Evolutionary conservation across 768 basidiomycete genomes (phyloP), one percentile per base, ranked within the genome.

Genomic region (Termitomyces sp.): DNA sequence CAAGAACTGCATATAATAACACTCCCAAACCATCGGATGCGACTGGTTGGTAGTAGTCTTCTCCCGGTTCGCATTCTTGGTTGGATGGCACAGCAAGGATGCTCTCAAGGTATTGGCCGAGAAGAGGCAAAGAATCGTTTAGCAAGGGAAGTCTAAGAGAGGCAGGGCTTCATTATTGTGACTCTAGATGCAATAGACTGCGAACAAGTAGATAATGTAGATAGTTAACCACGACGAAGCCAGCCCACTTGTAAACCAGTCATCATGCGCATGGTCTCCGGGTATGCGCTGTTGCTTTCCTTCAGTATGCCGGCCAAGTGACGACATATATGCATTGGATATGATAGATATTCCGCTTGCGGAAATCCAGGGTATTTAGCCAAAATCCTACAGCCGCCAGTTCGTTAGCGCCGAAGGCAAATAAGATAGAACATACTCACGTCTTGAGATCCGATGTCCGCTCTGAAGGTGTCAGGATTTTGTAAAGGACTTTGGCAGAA

Each of bases 401-500:
- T 36, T 20, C 24, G 57, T 61, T 40, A 61, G 56, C 13, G 12
- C 38, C 26, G n/a, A 22, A 26, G 6, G 38, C 20, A 12, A 20
- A 1, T 6, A 30, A 53, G n/a, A 26, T 13, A 3, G 26, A 30
- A 1, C n/a, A 13, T 26, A 71, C 75, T 38, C 58, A 86, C 87
- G 69, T 75, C 60, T 77, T 80, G 46, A 88, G 68, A 64, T 86
- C 83, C n/a, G 73, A 69, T 32, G 71, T 68, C 12, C 74, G 72
- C 44, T 83, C 79, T 2, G 77, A 74, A 10, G 87, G 89, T 16
- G 82, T 82, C 18, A 95, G 70, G 32, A 90, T 78, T 68, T 90
- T 90, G 77, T 83, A 98, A 63, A 97, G 73, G 45, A 97, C 88
- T 70, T 96, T 95, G 45, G 92, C 88, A 2, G 84, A 86, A 45